Conservation (phyloP, 768 basidiomycete species). For the Lentinula boryana region DNA sequence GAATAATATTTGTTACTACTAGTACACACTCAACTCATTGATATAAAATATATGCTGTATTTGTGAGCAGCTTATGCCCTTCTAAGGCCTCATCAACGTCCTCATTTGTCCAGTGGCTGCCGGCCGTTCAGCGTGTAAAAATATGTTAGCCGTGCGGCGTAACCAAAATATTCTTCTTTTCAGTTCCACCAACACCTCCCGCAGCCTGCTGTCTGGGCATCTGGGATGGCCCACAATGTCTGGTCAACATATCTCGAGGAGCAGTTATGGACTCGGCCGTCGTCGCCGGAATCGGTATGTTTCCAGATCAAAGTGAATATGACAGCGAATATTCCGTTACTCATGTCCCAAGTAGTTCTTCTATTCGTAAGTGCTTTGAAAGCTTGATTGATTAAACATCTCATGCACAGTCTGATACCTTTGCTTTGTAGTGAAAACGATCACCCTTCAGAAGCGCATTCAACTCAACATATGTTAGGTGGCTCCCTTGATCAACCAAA, state of each 20-base stretch:
- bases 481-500: slow-evolving; percentile 32
- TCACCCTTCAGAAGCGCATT: slow-evolving; percentile 37
- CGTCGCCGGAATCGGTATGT: slow-evolving; percentile 9
- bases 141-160: not conserved
- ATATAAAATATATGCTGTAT: not conserved
- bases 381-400: not conserved
- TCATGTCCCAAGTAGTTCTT: not conserved
- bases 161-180: not conserved
- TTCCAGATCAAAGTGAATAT: slow-evolving; percentile 9
- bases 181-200: slow-evolving; percentile 7
- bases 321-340: slow-evolving; percentile 6
- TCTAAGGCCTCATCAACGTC: not conserved
- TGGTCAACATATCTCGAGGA: slow-evolving; percentile 46
- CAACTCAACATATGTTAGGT: slow-evolving; percentile 42
- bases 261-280: slow-evolving; percentile 10
- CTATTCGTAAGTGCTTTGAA: not conserved
- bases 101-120: not conserved
- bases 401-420: slow-evolving; percentile 20
- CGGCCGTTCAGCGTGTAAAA: not conserved
- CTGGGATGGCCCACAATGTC: slow-evolving; percentile 39
- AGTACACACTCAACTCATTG: not conserved
- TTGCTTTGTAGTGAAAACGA: slow-evolving; percentile 31
- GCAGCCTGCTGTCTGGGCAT: not conserved
- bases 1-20: not conserved
- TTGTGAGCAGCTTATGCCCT: not conserved